Conservation (phyloP, 495 filamentous ascomycete genomes). For the Trichoderma gamsii region DNA sequence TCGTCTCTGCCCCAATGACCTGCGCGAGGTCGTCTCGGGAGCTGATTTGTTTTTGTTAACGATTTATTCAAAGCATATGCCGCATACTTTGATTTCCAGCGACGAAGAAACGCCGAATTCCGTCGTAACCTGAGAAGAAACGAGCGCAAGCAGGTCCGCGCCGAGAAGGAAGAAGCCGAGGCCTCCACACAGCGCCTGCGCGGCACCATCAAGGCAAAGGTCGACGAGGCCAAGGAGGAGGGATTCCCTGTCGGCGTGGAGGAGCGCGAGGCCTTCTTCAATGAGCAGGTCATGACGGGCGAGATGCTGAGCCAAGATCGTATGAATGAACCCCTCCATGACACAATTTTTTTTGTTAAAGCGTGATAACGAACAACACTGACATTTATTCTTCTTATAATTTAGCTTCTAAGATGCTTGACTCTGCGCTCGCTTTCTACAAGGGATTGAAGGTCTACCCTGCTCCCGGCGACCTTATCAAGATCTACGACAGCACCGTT, state of each 20-base stretch:
- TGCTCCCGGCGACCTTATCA: conserved; percentile 82
- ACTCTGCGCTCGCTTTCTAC: conserved; percentile 92
- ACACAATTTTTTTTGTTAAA: conserved; percentile 2
- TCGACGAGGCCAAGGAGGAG: conserved; percentile 75
- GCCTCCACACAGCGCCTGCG: conserved; percentile 62
- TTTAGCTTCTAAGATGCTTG: conserved; percentile 63
- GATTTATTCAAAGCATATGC: conserved; percentile 52
- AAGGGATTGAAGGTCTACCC: conserved; percentile 98
- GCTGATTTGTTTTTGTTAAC: background rate
- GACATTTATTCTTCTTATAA: background rate
- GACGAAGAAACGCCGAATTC: conserved; percentile 81
- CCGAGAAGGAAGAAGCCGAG: conserved; percentile 70
- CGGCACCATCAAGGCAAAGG: conserved; percentile 60
- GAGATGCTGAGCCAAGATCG: conserved; percentile 60
- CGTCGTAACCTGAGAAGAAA: conserved; percentile 77
- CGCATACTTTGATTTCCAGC: conserved; percentile 90
- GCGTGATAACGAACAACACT: background rate
- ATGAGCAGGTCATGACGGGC: conserved; percentile 83
- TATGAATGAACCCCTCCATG: conserved; percentile 24
- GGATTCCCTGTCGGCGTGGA: conserved; percentile 87
- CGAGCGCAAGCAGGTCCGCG: conserved; percentile 67
- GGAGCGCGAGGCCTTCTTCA: conserved; percentile 78
- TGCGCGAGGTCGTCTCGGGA: conserved; percentile 32
- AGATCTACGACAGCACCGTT: conserved; percentile 96
- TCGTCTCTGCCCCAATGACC: conserved; percentile 19